Base-by-base conservation (phyloP, 352 stramenopile species). In the Phytophthora ohioensis region DNA sequence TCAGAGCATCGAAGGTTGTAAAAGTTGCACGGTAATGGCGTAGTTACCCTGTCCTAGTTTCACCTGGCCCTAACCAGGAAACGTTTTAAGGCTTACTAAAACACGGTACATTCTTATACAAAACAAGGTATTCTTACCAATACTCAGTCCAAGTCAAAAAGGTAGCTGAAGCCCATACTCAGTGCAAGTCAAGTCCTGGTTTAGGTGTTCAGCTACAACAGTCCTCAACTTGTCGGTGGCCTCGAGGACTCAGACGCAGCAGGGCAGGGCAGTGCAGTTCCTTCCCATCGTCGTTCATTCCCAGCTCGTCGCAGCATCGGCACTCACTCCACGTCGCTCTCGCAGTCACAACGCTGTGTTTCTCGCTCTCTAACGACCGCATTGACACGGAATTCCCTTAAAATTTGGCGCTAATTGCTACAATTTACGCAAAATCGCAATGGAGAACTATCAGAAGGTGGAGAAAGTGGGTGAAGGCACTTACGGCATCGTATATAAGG, bases 401-500 rank as follows among this genome's bases (percentile, higher is more conserved):
- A 27, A 27, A 45, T 51, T 35, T 12, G 4, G 4, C 12, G 11
- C n/a, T 5, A 47, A 17, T 21, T 58, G 43, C 17, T 27, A 11
- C 43, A 35, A 35, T 15, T 35, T 27, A 36, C 42, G 38, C 10
- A 36, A 10, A 51, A 42, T 7, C 8, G 15, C 57, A 51, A 95
- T 95, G 88, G 87, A 97, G 53, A 91, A 94, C 59, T 96, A 90
- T 66, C 82, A 91, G 52, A 97, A 94, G 68, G 75, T 97, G 35
- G 83, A 92, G 57, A 93, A 95, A 70, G 91, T 97, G 64, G 90
- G 90, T 53, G 96, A 98, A 85, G 95, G 97, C 70, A 99, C 97
- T 41, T 99, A 99, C 70, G 97, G 97, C 27, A 95, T 99, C 55
- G 97, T 99, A 36, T 99, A 98, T 91, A 99, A 99, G 82, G 97